Conservation (phyloP, 2,329 filamentous ascomycete species). For the Colletotrichum spaethianum region DNA sequence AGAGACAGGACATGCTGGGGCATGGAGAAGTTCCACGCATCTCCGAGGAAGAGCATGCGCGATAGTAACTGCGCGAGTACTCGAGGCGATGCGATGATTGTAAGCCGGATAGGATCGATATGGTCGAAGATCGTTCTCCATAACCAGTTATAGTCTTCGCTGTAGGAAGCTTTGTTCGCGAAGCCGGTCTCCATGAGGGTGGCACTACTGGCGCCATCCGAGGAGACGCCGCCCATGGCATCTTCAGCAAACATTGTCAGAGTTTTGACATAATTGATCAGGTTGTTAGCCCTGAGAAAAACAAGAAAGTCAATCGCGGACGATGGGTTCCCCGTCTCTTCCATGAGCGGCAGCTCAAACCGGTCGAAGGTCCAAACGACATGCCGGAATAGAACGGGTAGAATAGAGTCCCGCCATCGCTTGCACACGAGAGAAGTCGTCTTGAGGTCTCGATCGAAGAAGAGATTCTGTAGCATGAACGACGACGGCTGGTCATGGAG, state of each 20-base stretch:
- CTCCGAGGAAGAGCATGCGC: conserved; percentile 68
- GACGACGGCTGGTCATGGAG: conserved; percentile 65
- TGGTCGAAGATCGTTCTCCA: conserved; percentile 70
- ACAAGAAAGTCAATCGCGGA: conserved; percentile 53
- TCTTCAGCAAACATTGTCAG: conserved; percentile 57
- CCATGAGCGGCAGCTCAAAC: conserved; percentile 46
- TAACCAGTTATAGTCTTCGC: conserved; percentile 58
- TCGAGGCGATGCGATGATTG: conserved; percentile 72
- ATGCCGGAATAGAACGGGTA: conserved; percentile 72
- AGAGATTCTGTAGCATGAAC: conserved; percentile 55
- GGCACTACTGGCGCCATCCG: conserved; percentile 24
- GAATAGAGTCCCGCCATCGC: conserved; percentile 64
- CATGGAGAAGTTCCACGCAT: conserved; percentile 76
- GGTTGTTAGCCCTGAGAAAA: conserved; percentile 54
- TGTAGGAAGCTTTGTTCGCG: conserved; percentile 36
- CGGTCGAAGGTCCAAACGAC: conserved; percentile 58
- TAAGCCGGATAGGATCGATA: conserved; percentile 67
- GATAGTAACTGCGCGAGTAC: conserved; percentile 74
- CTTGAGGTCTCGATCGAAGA: conserved; percentile 63
- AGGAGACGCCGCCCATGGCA: conserved; percentile 28
- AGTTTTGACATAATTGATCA: conserved; percentile 58
- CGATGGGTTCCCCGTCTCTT: conserved; percentile 44
- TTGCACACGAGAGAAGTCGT: conserved; percentile 66
- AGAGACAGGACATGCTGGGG: conserved; percentile 73
- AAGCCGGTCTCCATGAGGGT: conserved; percentile 30